Conservation (phyloP, 257 asterid species). For the Penstemon newberryi region DNA sequence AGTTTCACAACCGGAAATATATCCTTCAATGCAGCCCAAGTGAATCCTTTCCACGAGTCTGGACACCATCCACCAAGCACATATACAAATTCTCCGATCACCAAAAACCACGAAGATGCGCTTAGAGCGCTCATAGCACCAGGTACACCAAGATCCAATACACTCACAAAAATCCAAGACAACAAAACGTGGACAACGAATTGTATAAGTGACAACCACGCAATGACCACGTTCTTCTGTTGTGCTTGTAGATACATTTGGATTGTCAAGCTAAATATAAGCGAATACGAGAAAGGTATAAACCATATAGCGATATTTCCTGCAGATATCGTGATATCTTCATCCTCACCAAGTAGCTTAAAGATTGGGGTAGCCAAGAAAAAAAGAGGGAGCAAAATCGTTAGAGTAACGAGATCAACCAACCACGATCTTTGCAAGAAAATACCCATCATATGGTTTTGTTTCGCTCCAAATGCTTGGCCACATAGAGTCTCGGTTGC, state of each 20-base stretch:
- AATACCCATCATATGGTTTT: no score
- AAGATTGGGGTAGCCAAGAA: constrained; percentile 58
- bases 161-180: constrained; percentile 59
- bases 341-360: constrained; percentile 62
- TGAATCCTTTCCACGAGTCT: constrained; percentile 23
- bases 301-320: constrained; percentile 75
- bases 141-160: constrained; percentile 50
- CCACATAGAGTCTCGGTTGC: no score
- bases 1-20: constrained; percentile 74
- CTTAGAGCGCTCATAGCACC: constrained; percentile 76
- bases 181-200: constrained; percentile 59
- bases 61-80: constrained; percentile 85
- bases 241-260: constrained; percentile 66
- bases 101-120: constrained; percentile 61
- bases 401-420: constrained; percentile 60
- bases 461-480: no score
- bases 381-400: constrained; percentile 62
- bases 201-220: constrained; percentile 54
- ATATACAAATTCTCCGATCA: constrained; percentile 63
- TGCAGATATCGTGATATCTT: constrained; percentile 49
- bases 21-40: constrained; percentile 62
- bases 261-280: constrained; percentile 65
- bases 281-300: constrained; percentile 60
- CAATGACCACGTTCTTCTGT: constrained; percentile 35
- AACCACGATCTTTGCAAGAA: constrained; percentile 77